phyloP scores from a whole-genome alignment of 2,329 filamentous ascomycete genomes.

The Chaetothyriales sp. region DNA sequence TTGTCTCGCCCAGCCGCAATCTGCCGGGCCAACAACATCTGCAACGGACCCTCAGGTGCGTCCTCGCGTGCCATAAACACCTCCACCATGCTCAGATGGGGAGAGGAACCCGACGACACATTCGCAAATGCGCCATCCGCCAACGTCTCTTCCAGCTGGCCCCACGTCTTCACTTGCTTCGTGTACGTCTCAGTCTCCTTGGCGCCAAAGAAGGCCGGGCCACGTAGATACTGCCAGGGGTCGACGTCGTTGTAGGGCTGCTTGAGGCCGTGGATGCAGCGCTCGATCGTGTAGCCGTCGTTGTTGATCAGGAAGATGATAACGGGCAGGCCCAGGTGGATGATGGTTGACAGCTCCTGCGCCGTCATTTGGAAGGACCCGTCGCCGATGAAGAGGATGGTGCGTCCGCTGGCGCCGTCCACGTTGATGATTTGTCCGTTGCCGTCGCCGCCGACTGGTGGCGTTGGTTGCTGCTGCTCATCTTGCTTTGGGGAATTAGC shows the following conservation, averaged over 20 bases:
- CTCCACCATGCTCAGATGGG: conserved; percentile 26
- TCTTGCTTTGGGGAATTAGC: not conserved
- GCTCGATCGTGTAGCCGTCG: conserved; percentile 78
- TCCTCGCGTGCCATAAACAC: conserved; percentile 27
- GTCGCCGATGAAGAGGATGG: conserved; percentile 48
- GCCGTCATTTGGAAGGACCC: conserved; percentile 53
- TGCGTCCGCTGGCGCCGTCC: conserved; percentile 28
- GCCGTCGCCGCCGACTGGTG: conserved; percentile 32
- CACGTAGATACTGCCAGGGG: conserved; percentile 51
- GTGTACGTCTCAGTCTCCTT: conserved; percentile 26
- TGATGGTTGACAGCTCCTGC: conserved; percentile 52
- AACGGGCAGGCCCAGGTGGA: conserved; percentile 37
- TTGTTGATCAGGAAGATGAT: conserved; percentile 73
- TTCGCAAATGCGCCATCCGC: conserved; percentile 23
- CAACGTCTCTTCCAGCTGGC: conserved; percentile 32
- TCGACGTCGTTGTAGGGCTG: conserved; percentile 69
- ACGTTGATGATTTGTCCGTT: not conserved
- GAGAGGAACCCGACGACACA: conserved; percentile 19
- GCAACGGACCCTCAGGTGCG: conserved; percentile 19
- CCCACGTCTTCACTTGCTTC: conserved; percentile 31
- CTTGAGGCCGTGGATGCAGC: conserved; percentile 72
- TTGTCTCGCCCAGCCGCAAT: not conserved
- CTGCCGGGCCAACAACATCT: not conserved
- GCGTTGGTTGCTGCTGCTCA: conserved; percentile 17
- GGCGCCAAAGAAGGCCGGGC: conserved; percentile 49